Percentiles rank a stretch among this genome's conserved stretches.
Evolutionary conservation across 257 asterid species (phyloP).

Genomic region (Salvia miltiorrhiza): DNA sequence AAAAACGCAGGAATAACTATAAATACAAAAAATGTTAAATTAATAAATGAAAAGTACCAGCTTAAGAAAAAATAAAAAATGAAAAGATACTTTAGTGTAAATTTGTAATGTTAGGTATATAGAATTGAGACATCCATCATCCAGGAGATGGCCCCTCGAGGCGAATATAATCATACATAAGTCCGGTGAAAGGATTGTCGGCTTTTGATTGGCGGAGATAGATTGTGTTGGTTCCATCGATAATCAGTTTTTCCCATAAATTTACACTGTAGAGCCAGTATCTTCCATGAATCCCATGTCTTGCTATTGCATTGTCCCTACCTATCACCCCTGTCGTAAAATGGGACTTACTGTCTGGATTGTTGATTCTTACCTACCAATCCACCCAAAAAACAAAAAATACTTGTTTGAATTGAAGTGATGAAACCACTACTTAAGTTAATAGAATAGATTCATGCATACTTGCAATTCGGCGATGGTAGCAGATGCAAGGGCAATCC

Average conservation of each 20-base stretch:
- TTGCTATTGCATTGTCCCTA: conserved; percentile 59
- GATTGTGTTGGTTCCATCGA: conserved; percentile 39
- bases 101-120: no score
- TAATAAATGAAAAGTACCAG: no score
- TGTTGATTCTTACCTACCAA: conserved; percentile 47
- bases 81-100: no score
- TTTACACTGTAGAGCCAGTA: conserved; percentile 31
- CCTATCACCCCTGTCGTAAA: conserved; percentile 46
- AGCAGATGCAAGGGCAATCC: conserved; percentile 69
- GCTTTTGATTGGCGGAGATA: conserved; percentile 41
- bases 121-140: no score
- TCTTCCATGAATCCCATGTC: conserved; percentile 69
- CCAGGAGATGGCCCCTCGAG: conserved; percentile 38
- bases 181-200: conserved; percentile 37
- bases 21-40: no score
- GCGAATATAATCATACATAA: conserved; percentile 66
- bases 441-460: conserved; percentile 18
- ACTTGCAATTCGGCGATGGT: conserved; percentile 39
- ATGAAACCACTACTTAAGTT: not conserved
- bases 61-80: no score
- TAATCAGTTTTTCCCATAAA: conserved; percentile 33
- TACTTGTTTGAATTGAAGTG: not conserved
- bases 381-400: not conserved
- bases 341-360: conserved; percentile 17
- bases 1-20: no score